Evolutionary conservation across 306 rosid genomes (phyloP).

Genomic region (Fragaria vesca): DNA sequence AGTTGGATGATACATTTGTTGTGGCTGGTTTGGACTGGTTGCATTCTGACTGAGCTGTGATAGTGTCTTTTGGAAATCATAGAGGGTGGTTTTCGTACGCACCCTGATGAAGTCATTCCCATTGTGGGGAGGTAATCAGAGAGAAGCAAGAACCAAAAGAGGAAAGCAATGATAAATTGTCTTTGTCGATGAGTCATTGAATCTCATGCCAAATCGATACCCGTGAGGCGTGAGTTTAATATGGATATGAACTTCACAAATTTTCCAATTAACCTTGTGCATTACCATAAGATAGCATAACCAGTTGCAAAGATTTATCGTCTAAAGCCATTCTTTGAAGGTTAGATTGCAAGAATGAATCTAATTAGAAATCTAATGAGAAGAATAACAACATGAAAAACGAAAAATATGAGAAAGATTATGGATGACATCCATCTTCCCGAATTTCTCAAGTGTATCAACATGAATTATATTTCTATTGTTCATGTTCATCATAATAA

Average conservation of each 20-base stretch:
- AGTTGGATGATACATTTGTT: neutral
- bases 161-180: neutral
- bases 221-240: neutral
- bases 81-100: conserved; percentile 1
- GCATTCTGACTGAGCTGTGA: neutral
- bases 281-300: neutral
- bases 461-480: too few relatives aligned
- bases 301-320: neutral
- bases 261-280: neutral
- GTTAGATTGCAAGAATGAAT: neutral
- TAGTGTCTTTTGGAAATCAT: neutral
- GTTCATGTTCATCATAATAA: too few relatives aligned
- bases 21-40: neutral
- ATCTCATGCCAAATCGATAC: neutral
- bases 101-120: neutral
- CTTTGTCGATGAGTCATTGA: neutral
- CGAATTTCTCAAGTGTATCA: too few relatives aligned
- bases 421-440: too few relatives aligned
- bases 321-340: neutral
- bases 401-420: too few relatives aligned
- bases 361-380: too few relatives aligned
- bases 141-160: neutral
- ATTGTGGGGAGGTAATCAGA: neutral
- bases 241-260: neutral
- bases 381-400: too few relatives aligned